These are phyloP conservation scores for Dendrobium nobile DNA, from an alignment of 106 monocot genomes.

Conservation along the genomic window DNA sequence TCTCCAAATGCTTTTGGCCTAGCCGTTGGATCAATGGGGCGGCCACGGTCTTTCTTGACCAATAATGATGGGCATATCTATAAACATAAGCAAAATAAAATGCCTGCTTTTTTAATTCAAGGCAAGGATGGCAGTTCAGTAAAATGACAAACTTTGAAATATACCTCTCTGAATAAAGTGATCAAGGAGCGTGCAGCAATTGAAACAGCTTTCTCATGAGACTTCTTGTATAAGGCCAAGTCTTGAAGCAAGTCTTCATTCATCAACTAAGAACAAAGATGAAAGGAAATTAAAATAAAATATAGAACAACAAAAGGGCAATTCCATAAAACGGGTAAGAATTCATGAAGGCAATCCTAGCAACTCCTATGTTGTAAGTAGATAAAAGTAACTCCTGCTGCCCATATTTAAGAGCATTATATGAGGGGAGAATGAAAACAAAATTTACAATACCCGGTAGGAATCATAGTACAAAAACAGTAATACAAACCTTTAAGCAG, in stretches of 20 bases:
- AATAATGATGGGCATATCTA: constrained; percentile 90
- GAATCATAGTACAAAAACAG: neutral
- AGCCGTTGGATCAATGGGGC: constrained; percentile 77
- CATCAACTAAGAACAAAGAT: constrained; percentile 55
- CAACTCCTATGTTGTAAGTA: neutral
- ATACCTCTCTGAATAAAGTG: constrained; percentile 87
- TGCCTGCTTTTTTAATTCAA: neutral
- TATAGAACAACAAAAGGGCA: neutral
- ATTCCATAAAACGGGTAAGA: neutral
- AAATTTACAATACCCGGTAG: neutral
- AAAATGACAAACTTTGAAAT: neutral
- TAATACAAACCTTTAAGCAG: neutral
- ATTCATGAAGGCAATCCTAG: neutral
- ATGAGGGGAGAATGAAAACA: neutral
- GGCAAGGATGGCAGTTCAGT: neutral
- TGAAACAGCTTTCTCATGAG: constrained; percentile 92
- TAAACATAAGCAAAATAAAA: constrained; percentile 11
- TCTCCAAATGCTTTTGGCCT: constrained; percentile 96
- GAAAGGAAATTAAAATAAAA: neutral
- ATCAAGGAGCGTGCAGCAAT: constrained; percentile 90
- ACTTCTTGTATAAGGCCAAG: constrained; percentile 89
- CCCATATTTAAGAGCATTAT: neutral
- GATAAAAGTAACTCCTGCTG: neutral
- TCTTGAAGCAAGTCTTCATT: constrained; percentile 98
- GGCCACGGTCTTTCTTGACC: constrained; percentile 93